phyloP scores from a whole-genome alignment of 805 yeast species.

The Ogataea degrootiae region DNA sequence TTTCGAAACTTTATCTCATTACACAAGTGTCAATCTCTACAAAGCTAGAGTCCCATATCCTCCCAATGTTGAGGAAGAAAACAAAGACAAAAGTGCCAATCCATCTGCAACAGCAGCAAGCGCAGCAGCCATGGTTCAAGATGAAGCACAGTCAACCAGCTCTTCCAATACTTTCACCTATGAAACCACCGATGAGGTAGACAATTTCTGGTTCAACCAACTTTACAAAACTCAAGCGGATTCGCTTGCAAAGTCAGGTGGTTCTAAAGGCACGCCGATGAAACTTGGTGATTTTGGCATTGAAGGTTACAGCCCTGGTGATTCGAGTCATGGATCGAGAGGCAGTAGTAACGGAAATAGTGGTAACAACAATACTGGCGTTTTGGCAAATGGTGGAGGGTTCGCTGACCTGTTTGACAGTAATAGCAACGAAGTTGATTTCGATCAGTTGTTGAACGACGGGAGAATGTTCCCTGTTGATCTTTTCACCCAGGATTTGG shows the following conservation, averaged over 20 bases:
- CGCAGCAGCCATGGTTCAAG: neutral
- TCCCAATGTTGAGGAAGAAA: neutral
- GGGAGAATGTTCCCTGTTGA: neutral
- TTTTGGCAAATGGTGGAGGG: neutral
- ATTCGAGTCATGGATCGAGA: too few relatives aligned
- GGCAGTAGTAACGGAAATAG: neutral
- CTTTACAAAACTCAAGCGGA: slow-evolving; percentile 5
- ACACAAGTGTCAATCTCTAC: slow-evolving; percentile 3
- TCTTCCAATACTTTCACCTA: slow-evolving; percentile 2
- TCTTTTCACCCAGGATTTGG: neutral
- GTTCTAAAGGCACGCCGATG: neutral
- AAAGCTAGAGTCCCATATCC: neutral
- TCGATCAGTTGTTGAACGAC: slow-evolving; percentile 2
- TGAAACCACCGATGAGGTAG: slow-evolving; percentile 15
- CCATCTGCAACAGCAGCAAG: neutral
- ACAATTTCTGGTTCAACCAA: slow-evolving; percentile 24
- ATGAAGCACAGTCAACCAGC: neutral
- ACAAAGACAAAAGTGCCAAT: neutral
- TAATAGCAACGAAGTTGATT: neutral
- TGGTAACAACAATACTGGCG: neutral
- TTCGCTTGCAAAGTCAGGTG: neutral
- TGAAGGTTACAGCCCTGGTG: neutral
- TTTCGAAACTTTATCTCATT: slow-evolving; percentile 9
- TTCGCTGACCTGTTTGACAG: neutral
- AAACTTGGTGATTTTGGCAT: neutral